These are phyloP conservation scores for Candida odintsovae DNA, from an alignment of 805 yeast genomes.

Conservation along the genomic window DNA sequence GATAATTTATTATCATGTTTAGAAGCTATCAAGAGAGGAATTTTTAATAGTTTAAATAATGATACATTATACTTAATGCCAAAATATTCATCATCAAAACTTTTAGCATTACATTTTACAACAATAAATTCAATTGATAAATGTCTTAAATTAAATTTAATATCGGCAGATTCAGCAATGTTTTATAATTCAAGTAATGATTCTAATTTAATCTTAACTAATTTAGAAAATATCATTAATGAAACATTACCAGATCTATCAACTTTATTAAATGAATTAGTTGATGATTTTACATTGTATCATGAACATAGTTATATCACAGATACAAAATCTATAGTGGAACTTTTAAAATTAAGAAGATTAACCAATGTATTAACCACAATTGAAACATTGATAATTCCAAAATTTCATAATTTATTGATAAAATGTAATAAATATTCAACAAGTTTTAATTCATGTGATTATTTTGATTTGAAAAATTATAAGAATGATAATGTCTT, in stretches of 20 bases:
- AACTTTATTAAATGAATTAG: background rate
- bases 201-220: background rate
- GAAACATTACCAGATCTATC: background rate
- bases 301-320: background rate
- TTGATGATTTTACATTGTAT: background rate
- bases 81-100: background rate
- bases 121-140: background rate
- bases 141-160: background rate
- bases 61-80: background rate
- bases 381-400: background rate
- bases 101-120: background rate
- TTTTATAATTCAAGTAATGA: background rate
- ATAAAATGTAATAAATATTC: slow-evolving; percentile 1
- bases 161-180: background rate
- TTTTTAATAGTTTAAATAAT: background rate
- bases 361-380: background rate
- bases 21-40: background rate
- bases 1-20: background rate
- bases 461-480: background rate
- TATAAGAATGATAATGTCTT: background rate
- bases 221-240: background rate
- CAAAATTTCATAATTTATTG: background rate
- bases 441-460: background rate
- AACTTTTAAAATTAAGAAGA: background rate
- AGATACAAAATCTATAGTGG: background rate